Evolutionary conservation across 768 basidiomycete species (phyloP).

Genomic region (Pleurotus salmoneostramineus): DNA sequence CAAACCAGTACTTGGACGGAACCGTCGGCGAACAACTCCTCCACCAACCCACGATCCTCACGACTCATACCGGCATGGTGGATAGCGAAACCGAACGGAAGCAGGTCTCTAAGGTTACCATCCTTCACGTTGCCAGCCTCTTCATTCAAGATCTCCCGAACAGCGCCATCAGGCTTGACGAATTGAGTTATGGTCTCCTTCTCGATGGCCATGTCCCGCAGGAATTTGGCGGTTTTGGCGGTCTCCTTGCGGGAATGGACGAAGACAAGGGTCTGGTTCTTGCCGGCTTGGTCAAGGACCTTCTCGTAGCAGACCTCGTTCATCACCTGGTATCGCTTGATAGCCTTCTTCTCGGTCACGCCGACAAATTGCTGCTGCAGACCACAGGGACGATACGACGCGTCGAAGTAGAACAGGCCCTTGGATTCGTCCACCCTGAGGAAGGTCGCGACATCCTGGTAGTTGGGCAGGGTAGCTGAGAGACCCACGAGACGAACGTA

Average conservation of each 20-base stretch:
- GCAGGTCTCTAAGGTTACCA: conserved; percentile 75
- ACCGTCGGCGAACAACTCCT: conserved; percentile 91
- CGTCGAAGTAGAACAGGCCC: conserved; percentile 97
- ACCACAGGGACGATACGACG: conserved; percentile 89
- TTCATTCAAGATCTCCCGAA: conserved; percentile 82
- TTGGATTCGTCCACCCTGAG: conserved; percentile 89
- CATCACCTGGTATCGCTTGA: conserved; percentile 96
- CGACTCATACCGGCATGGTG: conserved; percentile 97
- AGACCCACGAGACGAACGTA: conserved; percentile 93
- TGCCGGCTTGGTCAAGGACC: conserved; percentile 83
- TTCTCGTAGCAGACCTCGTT: conserved; percentile 99
- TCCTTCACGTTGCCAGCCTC: conserved; percentile 86
- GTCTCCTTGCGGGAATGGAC: conserved; percentile 99
- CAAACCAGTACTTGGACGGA: conserved; percentile 93
- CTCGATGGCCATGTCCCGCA: conserved; percentile 93
- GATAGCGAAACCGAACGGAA: conserved; percentile 96
- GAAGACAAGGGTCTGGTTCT: conserved; percentile 93
- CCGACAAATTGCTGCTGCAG: conserved; percentile 97
- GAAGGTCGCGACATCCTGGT: conserved; percentile 96
- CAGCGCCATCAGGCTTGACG: conserved; percentile 89
- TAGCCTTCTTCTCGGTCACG: conserved; percentile 98
- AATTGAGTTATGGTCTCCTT: conserved; percentile 96
- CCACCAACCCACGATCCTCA: conserved; percentile 87
- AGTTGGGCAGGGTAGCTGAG: conserved; percentile 97
- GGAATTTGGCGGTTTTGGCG: conserved; percentile 91